A percentile compares a stretch with the other conserved stretches of the same genome.
phyloP scores from a whole-genome alignment of 2,329 filamentous ascomycete species.

The Macrophomina tecta region DNA sequence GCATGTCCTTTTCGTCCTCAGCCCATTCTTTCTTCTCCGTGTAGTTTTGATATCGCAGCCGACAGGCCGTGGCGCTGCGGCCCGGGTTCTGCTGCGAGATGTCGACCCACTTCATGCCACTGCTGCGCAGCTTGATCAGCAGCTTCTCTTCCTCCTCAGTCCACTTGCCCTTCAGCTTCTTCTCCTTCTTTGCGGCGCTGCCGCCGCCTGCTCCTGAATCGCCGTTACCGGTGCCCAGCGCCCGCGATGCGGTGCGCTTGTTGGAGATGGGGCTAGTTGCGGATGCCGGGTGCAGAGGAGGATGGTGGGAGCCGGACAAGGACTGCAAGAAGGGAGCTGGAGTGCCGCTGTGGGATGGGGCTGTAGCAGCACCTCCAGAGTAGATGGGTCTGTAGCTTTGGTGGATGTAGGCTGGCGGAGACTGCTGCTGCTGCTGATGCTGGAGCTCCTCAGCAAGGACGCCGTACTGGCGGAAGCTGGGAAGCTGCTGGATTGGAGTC shows the following conservation, averaged over 20 bases:
- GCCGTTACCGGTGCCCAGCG: conserved; percentile 41
- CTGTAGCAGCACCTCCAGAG: conserved; percentile 31
- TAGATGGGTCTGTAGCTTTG: conserved; percentile 46
- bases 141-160: conserved; percentile 90
- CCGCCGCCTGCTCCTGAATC: conserved; percentile 24
- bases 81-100: conserved; percentile 91
- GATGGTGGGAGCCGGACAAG: conserved; percentile 1
- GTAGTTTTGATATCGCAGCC: conserved; percentile 96
- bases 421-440: conserved; percentile 38
- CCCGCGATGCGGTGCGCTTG: conserved; percentile 46
- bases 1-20: conserved; percentile 98
- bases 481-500: conserved; percentile 11
- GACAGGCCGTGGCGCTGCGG: conserved; percentile 90
- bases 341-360: conserved; percentile 28
- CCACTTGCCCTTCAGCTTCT: conserved; percentile 80
- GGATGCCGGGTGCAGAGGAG: conserved; percentile 52
- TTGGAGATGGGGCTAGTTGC: conserved; percentile 35
- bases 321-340: conserved; percentile 31
- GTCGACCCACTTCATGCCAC: conserved; percentile 98
- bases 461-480: conserved; percentile 1
- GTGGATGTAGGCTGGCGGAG: conserved; percentile 30
- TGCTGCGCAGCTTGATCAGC: conserved; percentile 88
- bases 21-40: conserved; percentile 90
- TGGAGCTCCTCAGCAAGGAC: conserved; percentile 43
- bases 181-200: conserved; percentile 43